phyloP scores from a whole-genome alignment of 345 rosid species.

The Psidium friedrichsthalianum region DNA sequence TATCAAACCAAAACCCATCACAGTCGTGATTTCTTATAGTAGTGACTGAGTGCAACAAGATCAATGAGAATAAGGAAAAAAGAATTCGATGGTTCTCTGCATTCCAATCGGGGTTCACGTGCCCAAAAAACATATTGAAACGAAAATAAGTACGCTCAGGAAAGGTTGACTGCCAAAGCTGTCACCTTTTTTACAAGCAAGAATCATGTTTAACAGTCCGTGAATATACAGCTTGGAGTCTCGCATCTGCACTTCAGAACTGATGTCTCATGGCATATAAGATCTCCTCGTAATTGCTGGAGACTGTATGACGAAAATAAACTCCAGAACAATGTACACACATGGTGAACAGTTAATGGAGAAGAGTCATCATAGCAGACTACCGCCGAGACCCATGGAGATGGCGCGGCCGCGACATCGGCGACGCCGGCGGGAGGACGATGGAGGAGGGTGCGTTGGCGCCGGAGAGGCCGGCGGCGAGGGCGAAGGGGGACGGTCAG shows the following conservation, averaged over 20 bases:
- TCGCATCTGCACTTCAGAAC: background rate
- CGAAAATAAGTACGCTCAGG: background rate
- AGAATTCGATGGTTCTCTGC: background rate
- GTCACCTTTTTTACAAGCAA: background rate
- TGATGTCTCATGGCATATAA: background rate
- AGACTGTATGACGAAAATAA: background rate
- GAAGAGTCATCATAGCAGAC: background rate
- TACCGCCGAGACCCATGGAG: conserved; percentile 99
- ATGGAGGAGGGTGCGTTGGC: conserved; percentile 82
- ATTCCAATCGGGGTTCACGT: background rate
- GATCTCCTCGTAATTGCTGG: background rate
- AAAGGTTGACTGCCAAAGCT: background rate
- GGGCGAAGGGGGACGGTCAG: conserved; percentile 98
- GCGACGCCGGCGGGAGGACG: conserved; percentile 92
- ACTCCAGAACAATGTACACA: too few relatives aligned
- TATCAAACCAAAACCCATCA: background rate
- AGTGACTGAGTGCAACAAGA: background rate
- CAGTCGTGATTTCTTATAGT: background rate
- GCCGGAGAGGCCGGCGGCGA: conserved; percentile 95
- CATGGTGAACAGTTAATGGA: background rate
- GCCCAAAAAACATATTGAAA: background rate
- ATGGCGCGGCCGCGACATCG: conserved; percentile 92
- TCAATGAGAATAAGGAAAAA: background rate
- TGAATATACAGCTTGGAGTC: background rate
- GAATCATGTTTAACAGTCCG: background rate